Percentiles rank a stretch among this genome's conserved stretches.
These are phyloP conservation scores for Yamadazyma friedrichii DNA, from an alignment of 1,139 yeast species.

Conservation along the genomic window DNA sequence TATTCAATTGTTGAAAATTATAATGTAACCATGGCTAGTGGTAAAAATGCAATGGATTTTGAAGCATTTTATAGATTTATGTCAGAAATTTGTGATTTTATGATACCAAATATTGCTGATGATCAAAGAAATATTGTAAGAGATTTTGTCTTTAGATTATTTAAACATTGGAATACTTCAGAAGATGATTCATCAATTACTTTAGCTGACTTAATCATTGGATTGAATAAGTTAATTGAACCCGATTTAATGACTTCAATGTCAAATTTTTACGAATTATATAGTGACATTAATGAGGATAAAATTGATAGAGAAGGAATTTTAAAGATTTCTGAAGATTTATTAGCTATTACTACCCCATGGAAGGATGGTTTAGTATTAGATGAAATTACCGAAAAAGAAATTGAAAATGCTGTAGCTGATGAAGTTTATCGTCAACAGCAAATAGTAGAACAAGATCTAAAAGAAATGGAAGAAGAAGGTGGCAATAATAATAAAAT, in stretches of 20 bases:
- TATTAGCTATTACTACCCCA: slow-evolving; percentile 78
- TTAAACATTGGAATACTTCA: slow-evolving; percentile 67
- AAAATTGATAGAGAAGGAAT: slow-evolving; percentile 77
- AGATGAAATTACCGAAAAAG: slow-evolving; percentile 58
- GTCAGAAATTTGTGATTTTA: slow-evolving; percentile 84
- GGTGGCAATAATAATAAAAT: slow-evolving; percentile 18
- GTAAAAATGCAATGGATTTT: slow-evolving; percentile 70
- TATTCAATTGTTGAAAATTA: slow-evolving; percentile 71
- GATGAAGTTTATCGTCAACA: slow-evolving; percentile 48
- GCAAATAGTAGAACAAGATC: slow-evolving; percentile 22
- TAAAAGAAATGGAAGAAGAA: slow-evolving; percentile 12
- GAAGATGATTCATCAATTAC: slow-evolving; percentile 52
- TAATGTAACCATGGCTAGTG: slow-evolving; percentile 67
- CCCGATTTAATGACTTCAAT: slow-evolving; percentile 77
- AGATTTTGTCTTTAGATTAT: slow-evolving; percentile 59
- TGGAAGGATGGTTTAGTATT: slow-evolving; percentile 69
- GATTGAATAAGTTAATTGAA: slow-evolving; percentile 68
- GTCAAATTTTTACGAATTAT: slow-evolving; percentile 75
- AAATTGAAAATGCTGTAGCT: slow-evolving; percentile 65
- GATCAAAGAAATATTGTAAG: slow-evolving; percentile 21
- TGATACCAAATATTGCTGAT: slow-evolving; percentile 30
- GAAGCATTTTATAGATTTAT: slow-evolving; percentile 71
- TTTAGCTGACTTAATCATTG: slow-evolving; percentile 67
- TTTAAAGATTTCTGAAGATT: slow-evolving; percentile 80
- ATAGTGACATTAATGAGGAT: slow-evolving; percentile 59